phyloP scores from a whole-genome alignment of 2,329 filamentous ascomycete species.

The Tolypocladium sp. region DNA sequence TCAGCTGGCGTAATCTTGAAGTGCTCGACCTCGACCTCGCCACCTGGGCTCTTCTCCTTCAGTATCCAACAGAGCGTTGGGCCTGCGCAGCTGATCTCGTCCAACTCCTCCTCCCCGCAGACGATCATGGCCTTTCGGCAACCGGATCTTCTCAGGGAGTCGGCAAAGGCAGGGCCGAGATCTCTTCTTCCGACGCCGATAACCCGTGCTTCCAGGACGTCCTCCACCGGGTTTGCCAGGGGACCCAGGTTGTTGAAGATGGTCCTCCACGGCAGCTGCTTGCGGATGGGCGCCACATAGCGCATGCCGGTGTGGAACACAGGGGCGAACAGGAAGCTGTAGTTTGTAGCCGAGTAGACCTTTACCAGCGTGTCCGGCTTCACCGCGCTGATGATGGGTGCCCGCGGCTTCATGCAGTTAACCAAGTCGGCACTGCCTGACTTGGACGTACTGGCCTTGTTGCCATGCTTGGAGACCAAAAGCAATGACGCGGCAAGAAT shows the following conservation, averaged over 20 bases:
- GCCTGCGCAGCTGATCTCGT: conserved; percentile 90
- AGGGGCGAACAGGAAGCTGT: conserved; percentile 91
- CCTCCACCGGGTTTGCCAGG: conserved; percentile 81
- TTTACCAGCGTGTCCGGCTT: conserved; percentile 59
- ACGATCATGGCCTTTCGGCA: conserved; percentile 80
- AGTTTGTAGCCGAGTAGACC: conserved; percentile 76
- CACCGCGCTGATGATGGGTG: conserved; percentile 68
- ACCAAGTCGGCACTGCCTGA: conserved; percentile 93
- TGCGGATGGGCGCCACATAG: conserved; percentile 76
- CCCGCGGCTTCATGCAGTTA: conserved; percentile 59
- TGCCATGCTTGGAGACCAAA: conserved; percentile 88
- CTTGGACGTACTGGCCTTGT: conserved; percentile 88
- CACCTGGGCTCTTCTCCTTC: conserved; percentile 32
- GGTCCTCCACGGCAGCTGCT: conserved; percentile 84
- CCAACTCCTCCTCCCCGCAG: conserved; percentile 88
- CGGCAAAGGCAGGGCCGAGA: conserved; percentile 80
- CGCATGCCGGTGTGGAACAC: conserved; percentile 95
- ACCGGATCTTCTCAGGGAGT: conserved; percentile 69
- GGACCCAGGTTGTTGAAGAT: conserved; percentile 97
- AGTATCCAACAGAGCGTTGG: conserved; percentile 84
- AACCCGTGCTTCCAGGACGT: conserved; percentile 75
- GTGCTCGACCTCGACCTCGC: conserved; percentile 52
- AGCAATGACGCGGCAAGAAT: conserved; percentile 83
- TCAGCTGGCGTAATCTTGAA: conserved; percentile 77
- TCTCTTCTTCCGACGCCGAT: conserved; percentile 87